A percentile compares a stretch with the other conserved stretches of the same genome.
Conservation (phyloP, 345 rosid genomes). For the Erodium maritimum region DNA sequence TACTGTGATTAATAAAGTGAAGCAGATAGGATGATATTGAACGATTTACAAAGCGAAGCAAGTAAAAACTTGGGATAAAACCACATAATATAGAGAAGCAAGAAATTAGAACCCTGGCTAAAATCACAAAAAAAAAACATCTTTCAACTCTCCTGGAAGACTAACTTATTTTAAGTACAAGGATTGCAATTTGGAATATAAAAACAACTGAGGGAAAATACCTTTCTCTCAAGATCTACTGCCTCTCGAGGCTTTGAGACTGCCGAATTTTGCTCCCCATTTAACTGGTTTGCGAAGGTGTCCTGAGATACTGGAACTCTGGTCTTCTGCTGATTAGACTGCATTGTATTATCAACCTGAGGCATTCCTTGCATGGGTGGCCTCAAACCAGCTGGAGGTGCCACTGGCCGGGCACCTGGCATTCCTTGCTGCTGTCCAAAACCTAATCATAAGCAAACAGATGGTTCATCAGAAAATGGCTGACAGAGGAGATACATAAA, state of each 20-base stretch:
- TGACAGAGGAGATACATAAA: slow-evolving; percentile 9
- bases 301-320: slow-evolving; percentile 36
- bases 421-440: slow-evolving; percentile 50
- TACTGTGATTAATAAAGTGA: neutral
- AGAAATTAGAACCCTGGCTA: too few relatives aligned
- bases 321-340: slow-evolving; percentile 41
- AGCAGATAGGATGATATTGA: neutral
- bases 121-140: too few relatives aligned
- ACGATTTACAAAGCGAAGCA: neutral
- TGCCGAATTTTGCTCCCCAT: slow-evolving; percentile 25
- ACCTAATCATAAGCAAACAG: slow-evolving; percentile 31
- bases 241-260: slow-evolving; percentile 35
- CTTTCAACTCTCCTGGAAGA: too few relatives aligned
- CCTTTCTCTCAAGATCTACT: slow-evolving; percentile 50
- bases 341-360: slow-evolving; percentile 26
- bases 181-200: neutral
- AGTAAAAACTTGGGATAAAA: too few relatives aligned
- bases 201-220: slow-evolving; percentile 8
- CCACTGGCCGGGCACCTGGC: slow-evolving; percentile 38
- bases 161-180: too few relatives aligned
- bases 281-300: slow-evolving; percentile 47
- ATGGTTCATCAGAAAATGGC: slow-evolving; percentile 10
- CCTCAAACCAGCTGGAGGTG: slow-evolving; percentile 48
- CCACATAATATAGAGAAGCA: too few relatives aligned
- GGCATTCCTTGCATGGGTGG: slow-evolving; percentile 51